A percentile compares a stretch with the other conserved stretches of the same genome.
Conservation (phyloP, 1,284 basidiomycete species). For the Phlebopus sp. region DNA sequence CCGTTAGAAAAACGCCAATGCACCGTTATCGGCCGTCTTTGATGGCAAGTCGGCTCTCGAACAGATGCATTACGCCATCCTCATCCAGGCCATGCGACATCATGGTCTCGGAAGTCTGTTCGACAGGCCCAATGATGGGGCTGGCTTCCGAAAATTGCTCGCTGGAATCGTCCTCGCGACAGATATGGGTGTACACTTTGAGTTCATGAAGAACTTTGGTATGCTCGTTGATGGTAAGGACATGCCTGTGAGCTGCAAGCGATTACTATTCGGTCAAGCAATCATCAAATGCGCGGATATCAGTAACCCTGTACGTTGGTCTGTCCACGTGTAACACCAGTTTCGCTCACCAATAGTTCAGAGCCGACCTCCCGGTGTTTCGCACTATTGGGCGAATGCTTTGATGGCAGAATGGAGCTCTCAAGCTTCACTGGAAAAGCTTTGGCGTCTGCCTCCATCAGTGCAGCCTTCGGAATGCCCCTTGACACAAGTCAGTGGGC, state of each 20-base stretch:
- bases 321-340: conserved; percentile 5
- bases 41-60: conserved; percentile 88
- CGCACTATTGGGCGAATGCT: conserved; percentile 87
- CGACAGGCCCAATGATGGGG: conserved; percentile 48
- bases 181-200: conserved; percentile 87
- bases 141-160: conserved; percentile 69
- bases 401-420: conserved; percentile 87
- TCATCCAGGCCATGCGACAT: conserved; percentile 78
- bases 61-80: conserved; percentile 87
- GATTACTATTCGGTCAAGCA: conserved; percentile 82
- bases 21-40: conserved; percentile 84
- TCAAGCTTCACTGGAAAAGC: conserved; percentile 79
- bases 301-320: conserved; percentile 81
- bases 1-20: conserved; percentile 83
- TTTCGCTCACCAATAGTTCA: conserved; percentile 33
- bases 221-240: conserved; percentile 42
- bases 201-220: conserved; percentile 75
- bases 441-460: conserved; percentile 75
- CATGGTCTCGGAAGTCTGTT: conserved; percentile 73
- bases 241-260: conserved; percentile 44
- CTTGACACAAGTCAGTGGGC: conserved; percentile 74
- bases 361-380: conserved; percentile 89
- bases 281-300: conserved; percentile 96
- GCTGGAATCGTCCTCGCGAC: conserved; percentile 83
- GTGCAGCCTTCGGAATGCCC: conserved; percentile 63